These are phyloP conservation scores for Penicillium angulare DNA, from an alignment of 495 filamentous ascomycete species.

Conservation along the genomic window DNA sequence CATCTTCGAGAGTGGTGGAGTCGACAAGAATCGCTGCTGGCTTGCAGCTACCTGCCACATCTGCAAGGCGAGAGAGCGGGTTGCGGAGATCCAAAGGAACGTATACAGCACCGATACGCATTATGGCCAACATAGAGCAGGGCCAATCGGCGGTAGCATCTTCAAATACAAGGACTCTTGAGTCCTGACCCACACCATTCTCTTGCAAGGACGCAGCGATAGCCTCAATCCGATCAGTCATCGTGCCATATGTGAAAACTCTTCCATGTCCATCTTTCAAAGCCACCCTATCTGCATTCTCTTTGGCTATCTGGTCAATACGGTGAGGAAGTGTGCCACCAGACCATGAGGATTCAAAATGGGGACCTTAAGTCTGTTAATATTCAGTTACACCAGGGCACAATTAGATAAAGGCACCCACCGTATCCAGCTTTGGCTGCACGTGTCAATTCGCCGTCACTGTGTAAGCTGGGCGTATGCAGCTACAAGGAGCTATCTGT, in stretches of 20 bases:
- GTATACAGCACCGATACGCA: slow-evolving; percentile 43
- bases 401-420: too few species aligned
- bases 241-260: slow-evolving; percentile 10
- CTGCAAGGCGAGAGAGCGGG: neutral
- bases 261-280: slow-evolving; percentile 16
- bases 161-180: slow-evolving; percentile 17
- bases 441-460: too few species aligned
- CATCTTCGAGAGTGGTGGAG: neutral
- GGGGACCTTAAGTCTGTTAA: too few species aligned
- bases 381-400: too few species aligned
- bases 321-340: slow-evolving; percentile 35
- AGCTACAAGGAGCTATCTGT: too few species aligned
- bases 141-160: slow-evolving; percentile 21
- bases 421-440: too few species aligned
- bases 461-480: too few species aligned
- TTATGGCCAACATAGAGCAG: slow-evolving; percentile 32
- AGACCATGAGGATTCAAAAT: too few species aligned
- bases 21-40: neutral
- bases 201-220: slow-evolving; percentile 11
- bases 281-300: slow-evolving; percentile 5
- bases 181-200: neutral
- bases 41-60: neutral
- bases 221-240: slow-evolving; percentile 4
- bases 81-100: slow-evolving; percentile 41
- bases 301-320: slow-evolving; percentile 22